Evolutionary conservation across 176 grass and related monocot genomes (phyloP).

Genomic region (Poa annua): DNA sequence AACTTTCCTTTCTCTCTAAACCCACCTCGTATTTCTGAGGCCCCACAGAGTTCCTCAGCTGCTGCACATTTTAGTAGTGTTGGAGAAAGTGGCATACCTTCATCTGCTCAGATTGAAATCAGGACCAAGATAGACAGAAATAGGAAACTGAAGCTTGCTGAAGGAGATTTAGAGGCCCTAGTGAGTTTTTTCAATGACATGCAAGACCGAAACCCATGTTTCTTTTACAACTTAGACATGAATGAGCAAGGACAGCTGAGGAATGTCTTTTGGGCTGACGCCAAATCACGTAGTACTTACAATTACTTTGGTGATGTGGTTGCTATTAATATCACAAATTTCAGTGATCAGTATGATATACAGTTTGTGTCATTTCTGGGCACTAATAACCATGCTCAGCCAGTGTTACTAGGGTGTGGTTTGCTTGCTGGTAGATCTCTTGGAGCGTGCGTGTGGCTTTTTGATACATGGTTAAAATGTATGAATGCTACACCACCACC

Average conservation of each 20-base stretch:
- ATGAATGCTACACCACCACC: constrained; percentile 71
- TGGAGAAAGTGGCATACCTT: constrained; percentile 39
- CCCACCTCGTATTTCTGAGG: constrained; percentile 41
- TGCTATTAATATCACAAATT: constrained; percentile 66
- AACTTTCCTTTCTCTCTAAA: constrained; percentile 60
- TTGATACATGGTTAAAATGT: constrained; percentile 70
- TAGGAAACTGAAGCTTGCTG: constrained; percentile 66
- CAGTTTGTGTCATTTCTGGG: constrained; percentile 75
- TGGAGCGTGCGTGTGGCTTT: constrained; percentile 79
- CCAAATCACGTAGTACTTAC: constrained; percentile 72
- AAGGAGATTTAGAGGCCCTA: constrained; percentile 78
- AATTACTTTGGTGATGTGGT: constrained; percentile 81
- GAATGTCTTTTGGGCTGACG: constrained; percentile 84
- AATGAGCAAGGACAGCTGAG: constrained; percentile 85
- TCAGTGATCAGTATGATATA: constrained; percentile 65
- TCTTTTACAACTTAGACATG: constrained; percentile 80
- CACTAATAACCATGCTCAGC: constrained; percentile 69
- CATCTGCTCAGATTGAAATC: constrained; percentile 52
- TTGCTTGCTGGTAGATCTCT: constrained; percentile 69
- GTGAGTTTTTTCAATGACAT: constrained; percentile 70
- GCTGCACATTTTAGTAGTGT: constrained; percentile 31
- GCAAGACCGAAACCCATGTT: constrained; percentile 76
- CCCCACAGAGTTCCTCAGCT: constrained; percentile 38
- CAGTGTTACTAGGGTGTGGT: constrained; percentile 75
- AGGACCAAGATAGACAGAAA: constrained; percentile 62